phyloP scores from a whole-genome alignment of 2,329 filamentous ascomycete genomes.

The Cordyceps cicadae region DNA sequence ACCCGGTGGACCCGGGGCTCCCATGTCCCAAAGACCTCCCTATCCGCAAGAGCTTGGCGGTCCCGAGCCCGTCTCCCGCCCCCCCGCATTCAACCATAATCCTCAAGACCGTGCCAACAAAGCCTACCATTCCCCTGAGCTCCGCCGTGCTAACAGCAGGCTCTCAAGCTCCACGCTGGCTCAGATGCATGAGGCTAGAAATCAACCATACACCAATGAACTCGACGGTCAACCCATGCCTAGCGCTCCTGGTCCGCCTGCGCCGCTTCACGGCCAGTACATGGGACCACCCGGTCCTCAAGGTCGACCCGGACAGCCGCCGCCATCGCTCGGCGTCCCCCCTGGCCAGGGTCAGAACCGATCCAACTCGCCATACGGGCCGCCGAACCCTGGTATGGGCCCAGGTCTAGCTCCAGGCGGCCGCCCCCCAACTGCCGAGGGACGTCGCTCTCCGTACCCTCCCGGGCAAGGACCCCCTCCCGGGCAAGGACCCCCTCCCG shows the following conservation, averaged over 20 bases:
- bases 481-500: slow-evolving; percentile 9
- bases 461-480: slow-evolving; percentile 11
- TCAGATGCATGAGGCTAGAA: slow-evolving; percentile 57
- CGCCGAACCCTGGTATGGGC: slow-evolving; percentile 20
- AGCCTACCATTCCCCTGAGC: slow-evolving; percentile 66
- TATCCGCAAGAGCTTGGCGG: slow-evolving; percentile 14
- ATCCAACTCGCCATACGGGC: slow-evolving; percentile 28
- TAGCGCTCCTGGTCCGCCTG: not conserved
- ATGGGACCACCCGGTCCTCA: slow-evolving; percentile 30
- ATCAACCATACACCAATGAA: slow-evolving; percentile 9
- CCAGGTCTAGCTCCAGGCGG: slow-evolving; percentile 21
- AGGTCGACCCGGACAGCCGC: slow-evolving; percentile 27
- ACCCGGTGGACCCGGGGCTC: not conserved
- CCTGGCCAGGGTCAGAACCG: slow-evolving; percentile 28
- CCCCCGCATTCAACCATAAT: slow-evolving; percentile 71
- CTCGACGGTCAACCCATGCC: slow-evolving; percentile 8
- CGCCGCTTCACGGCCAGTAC: slow-evolving; percentile 18
- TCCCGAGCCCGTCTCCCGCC: slow-evolving; percentile 58
- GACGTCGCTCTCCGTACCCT: slow-evolving; percentile 23
- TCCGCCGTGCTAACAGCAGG: slow-evolving; percentile 72
- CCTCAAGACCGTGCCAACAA: slow-evolving; percentile 59
- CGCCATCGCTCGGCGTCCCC: slow-evolving; percentile 33
- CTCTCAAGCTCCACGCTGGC: slow-evolving; percentile 75
- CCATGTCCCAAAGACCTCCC: slow-evolving; percentile 17
- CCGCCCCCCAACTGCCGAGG: slow-evolving; percentile 25